Base-by-base conservation (phyloP, 1,284 basidiomycete genomes). In the Farysia itapuensis region DNA sequence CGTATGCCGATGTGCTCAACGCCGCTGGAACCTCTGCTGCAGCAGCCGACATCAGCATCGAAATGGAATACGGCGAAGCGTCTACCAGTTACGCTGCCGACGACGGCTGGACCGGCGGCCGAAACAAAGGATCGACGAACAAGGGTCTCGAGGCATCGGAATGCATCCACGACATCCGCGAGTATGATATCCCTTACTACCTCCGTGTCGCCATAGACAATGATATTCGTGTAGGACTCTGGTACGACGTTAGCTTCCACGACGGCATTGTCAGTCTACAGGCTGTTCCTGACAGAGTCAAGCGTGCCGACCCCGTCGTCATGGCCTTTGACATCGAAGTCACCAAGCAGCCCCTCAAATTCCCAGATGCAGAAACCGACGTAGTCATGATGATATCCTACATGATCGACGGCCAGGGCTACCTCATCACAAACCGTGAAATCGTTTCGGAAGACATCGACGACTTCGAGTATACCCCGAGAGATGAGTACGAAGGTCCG, bases 371-470 rank as follows among this genome's bases (percentile, higher is more conserved):
- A 65, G 85, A 87, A 11, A 86, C 89, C 16, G 95, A 98, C 80
- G 92, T 95, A 75, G 90, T 99, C 70, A 98, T 99, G 94, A 99
- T 99, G 95, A 98, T 99, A 64, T 98, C 95, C 32, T 95, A 94
- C 79, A 95, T 95, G 90, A 81, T 95, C 25, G 91, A 95, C 75
- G 91, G 90, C 0, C 90, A 97, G 77, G 95, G 95, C 0, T 99
- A 88, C 73, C 84, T 99, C 54, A 97, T 99, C 77, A 97, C 92
- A 16, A 98, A 98, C 72, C 84, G 95, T 35, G 94, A 98, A 65
- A 96, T 98, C 42, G 91, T 98, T 50, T 86, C 87, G 52, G 92
- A 98, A 75, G 91, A 98, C 75, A 97, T 99, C 52, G 91, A 95
- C 30, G 89, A 99, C 76, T 98, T 99, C 70, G 95, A 98, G 77